Evolutionary conservation across 805 yeast genomes (phyloP).

Genomic region (Candida wancherniae): DNA sequence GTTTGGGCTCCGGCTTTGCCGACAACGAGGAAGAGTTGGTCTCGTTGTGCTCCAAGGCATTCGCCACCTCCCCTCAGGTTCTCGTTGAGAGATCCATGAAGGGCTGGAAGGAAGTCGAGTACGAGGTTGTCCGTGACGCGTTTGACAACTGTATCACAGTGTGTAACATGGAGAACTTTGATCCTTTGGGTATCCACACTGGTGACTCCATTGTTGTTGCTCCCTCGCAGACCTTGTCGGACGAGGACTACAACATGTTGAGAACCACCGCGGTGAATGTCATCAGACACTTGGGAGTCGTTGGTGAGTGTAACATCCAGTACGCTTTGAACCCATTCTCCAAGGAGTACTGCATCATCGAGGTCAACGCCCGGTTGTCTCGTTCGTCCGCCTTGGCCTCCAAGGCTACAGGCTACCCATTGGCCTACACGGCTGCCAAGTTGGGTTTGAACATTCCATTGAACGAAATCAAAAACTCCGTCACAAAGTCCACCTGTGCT

Average conservation of each 20-base stretch:
- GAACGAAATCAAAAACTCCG: conserved; percentile 87
- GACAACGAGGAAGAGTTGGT: conserved; percentile 78
- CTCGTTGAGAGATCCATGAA: conserved; percentile 94
- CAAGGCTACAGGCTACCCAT: conserved; percentile 97
- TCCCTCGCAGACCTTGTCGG: conserved; percentile 95
- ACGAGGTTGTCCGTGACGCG: conserved; percentile 97
- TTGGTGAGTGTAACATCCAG: conserved; percentile 98
- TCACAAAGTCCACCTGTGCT: conserved; percentile 89
- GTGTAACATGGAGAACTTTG: conserved; percentile 98
- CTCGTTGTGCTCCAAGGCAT: conserved; percentile 82
- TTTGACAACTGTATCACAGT: conserved; percentile 97
- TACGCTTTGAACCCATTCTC: conserved; percentile 92
- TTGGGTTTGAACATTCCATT: conserved; percentile 89
- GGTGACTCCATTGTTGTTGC: conserved; percentile 99
- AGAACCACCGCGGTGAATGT: conserved; percentile 97
- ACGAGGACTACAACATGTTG: conserved; percentile 96
- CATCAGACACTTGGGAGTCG: conserved; percentile 95
- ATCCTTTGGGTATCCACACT: conserved; percentile 96
- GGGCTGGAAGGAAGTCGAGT: conserved; percentile 99
- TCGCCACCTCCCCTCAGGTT: conserved; percentile 94
- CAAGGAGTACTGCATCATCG: conserved; percentile 93
- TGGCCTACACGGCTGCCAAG: conserved; percentile 97
- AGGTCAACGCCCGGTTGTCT: conserved; percentile 95
- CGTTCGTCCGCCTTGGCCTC: conserved; percentile 99
- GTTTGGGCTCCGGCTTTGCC: conserved; percentile 97